Evolutionary conservation across 139 green algal genomes (phyloP).

Genomic region (Zygnema circumcarinatum): DNA sequence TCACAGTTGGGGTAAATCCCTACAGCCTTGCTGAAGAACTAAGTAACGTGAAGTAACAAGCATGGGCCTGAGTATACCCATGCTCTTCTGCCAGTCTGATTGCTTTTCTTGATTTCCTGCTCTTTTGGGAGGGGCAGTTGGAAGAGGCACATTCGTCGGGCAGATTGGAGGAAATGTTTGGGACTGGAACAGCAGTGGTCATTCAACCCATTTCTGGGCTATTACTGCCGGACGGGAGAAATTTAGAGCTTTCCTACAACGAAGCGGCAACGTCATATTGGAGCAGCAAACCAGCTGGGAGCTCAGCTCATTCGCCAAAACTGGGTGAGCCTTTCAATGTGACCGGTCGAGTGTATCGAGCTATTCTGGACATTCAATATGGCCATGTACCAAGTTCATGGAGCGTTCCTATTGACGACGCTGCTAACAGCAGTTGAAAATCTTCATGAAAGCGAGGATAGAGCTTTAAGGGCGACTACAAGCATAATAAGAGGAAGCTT

Average conservation of each 20-base stretch:
- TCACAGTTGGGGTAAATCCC: no score
- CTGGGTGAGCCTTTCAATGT: slow-evolving; percentile 35
- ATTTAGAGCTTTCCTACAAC: slow-evolving; percentile 28
- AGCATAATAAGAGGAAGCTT: no score
- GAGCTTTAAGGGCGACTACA: no score
- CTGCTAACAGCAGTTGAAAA: no score
- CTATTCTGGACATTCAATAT: slow-evolving; percentile 60
- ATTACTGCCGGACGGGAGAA: background rate
- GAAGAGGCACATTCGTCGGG: slow-evolving; percentile 53
- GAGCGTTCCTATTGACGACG: background rate
- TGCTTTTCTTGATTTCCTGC: no score
- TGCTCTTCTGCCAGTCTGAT: no score
- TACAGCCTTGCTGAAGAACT: no score
- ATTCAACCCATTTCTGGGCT: slow-evolving; percentile 73
- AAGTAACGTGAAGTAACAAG: no score
- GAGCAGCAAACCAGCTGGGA: slow-evolving; percentile 40
- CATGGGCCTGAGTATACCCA: no score
- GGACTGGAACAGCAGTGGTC: slow-evolving; percentile 79
- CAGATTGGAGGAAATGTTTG: slow-evolving; percentile 79
- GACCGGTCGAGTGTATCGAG: slow-evolving; percentile 30
- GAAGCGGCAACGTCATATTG: slow-evolving; percentile 23
- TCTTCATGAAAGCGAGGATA: no score
- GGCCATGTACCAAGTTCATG: slow-evolving; percentile 40
- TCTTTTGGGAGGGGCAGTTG: no score
- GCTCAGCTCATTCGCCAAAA: background rate